phyloP scores from a whole-genome alignment of 345 rosid genomes.

The Gossypium ekmanianum region DNA sequence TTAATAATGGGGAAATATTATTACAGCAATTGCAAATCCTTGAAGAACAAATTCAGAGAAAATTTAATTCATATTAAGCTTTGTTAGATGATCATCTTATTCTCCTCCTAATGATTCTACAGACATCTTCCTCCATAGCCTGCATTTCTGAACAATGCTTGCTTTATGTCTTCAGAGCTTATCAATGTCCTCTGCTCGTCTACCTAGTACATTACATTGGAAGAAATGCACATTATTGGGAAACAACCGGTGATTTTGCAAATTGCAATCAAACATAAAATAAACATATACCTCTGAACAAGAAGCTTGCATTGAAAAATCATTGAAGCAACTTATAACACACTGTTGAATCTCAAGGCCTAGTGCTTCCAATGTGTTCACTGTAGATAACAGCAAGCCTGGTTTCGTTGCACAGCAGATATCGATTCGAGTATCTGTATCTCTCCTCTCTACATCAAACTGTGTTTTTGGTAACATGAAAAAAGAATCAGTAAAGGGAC shows the following conservation, averaged over 20 bases:
- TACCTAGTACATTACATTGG: conserved; percentile 18
- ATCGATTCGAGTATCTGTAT: conserved; percentile 53
- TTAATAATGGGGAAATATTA: conserved; percentile 16
- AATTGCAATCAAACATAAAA: too few species aligned
- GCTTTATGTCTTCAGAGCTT: conserved; percentile 77
- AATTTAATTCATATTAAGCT: not conserved
- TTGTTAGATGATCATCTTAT: not conserved
- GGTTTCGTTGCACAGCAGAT: conserved; percentile 80
- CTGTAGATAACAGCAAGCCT: conserved; percentile 74
- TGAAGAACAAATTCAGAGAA: conserved; percentile 19
- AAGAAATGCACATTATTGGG: not conserved
- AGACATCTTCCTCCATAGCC: conserved; percentile 93
- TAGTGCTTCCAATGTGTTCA: conserved; percentile 70
- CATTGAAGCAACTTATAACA: conserved; percentile 86
- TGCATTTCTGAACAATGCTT: conserved; percentile 77
- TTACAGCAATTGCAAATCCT: conserved; percentile 26
- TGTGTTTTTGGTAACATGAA: conserved; percentile 24
- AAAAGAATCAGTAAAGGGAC: not conserved
- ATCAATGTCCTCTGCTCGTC: conserved; percentile 49
- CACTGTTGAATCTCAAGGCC: conserved; percentile 92
- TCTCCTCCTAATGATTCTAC: conserved; percentile 25
- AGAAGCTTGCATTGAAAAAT: conserved; percentile 88
- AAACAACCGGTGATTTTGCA: not conserved
- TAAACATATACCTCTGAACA: conserved; percentile 60
- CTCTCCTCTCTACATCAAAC: conserved; percentile 72